phyloP scores from a whole-genome alignment of 2,329 filamentous ascomycete species.

The Metarhizium album region DNA sequence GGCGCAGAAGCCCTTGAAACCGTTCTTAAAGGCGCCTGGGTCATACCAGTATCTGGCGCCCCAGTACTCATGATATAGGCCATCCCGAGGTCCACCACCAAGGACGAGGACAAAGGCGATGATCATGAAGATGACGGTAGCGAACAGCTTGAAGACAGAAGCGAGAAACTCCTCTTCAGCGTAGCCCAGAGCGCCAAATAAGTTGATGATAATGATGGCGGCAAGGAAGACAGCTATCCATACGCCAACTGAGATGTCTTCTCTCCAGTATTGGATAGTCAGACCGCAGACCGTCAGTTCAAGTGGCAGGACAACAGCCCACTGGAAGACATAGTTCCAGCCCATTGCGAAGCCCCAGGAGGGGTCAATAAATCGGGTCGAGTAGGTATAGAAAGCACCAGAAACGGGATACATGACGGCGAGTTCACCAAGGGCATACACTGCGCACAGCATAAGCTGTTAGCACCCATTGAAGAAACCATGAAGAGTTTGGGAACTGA shows the following conservation, averaged over 20 bases:
- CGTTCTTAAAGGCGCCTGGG: conserved; percentile 53
- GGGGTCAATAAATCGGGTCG: conserved; percentile 47
- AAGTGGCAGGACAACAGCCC: conserved; percentile 35
- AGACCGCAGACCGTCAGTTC: conserved; percentile 38
- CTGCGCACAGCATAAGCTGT: conserved; percentile 10
- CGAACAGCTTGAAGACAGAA: conserved; percentile 39
- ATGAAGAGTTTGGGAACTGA: background rate
- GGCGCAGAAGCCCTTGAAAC: conserved; percentile 63
- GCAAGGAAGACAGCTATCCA: conserved; percentile 41
- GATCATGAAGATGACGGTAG: conserved; percentile 48
- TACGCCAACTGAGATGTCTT: conserved; percentile 30
- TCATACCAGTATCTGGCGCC: conserved; percentile 40
- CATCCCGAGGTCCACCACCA: conserved; percentile 46
- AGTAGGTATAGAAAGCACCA: conserved; percentile 50
- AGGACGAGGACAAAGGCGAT: conserved; percentile 46
- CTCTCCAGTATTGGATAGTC: conserved; percentile 41
- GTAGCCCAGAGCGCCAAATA: conserved; percentile 40
- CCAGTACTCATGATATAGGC: conserved; percentile 34
- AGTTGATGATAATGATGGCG: conserved; percentile 34
- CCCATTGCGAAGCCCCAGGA: conserved; percentile 45
- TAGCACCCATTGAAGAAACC: background rate
- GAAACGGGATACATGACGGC: conserved; percentile 49
- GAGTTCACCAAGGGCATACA: conserved; percentile 48
- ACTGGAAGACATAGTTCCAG: conserved; percentile 39
- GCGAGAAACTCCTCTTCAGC: conserved; percentile 44